Base-by-base conservation (phyloP, 139 green algal genomes). In the Chlorella ohadii region DNA sequence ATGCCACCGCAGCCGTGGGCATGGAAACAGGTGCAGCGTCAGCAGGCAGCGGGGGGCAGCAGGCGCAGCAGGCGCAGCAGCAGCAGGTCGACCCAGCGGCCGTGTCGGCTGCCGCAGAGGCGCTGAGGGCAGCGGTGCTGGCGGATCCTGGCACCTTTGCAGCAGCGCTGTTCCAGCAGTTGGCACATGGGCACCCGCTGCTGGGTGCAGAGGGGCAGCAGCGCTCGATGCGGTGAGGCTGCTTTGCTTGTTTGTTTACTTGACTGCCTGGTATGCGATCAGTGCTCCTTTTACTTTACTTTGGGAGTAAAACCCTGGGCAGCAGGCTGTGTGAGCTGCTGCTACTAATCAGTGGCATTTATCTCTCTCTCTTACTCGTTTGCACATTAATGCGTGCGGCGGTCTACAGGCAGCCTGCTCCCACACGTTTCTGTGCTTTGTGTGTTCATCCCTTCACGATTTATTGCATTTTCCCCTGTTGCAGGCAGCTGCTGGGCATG, bases 151-250 rank as follows among this genome's bases (percentile, higher is more conserved):
- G 28, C 19, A 38, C 38, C 36, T 82, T 82, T 82, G 76, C 76
- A 0, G 38, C 34, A 1, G 59, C 27, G 6, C 76, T 82, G 57
- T 82, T 83, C 63, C 63, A 85, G 72, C 82, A 91, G 79, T 78
- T 94, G 72, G 74, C 84, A 15, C 86, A 91, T 25, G 74, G 82
- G 13, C 92, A 95, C 77, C 72, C 88, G 72, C 34, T 59, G 66
- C 34, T 86, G 61, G 34, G 44, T 16, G 25, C 16, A 9, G 63
- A 85, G 81, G 38, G 85, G 71, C 20, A 83, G 83, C 34, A 79
- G 82, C 88, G 74, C 61, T 87, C 55, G 33, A 66, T 7, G 39
- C 86, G 61, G 81, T 84, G 72, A 31, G 78, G 82, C 15, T 59
- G 51, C 11, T 22, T 13, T 59, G 51, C 51, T 22, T 2, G 15